phyloP scores from a whole-genome alignment of 768 basidiomycete genomes.

The Leccinellum rugosiceps region DNA sequence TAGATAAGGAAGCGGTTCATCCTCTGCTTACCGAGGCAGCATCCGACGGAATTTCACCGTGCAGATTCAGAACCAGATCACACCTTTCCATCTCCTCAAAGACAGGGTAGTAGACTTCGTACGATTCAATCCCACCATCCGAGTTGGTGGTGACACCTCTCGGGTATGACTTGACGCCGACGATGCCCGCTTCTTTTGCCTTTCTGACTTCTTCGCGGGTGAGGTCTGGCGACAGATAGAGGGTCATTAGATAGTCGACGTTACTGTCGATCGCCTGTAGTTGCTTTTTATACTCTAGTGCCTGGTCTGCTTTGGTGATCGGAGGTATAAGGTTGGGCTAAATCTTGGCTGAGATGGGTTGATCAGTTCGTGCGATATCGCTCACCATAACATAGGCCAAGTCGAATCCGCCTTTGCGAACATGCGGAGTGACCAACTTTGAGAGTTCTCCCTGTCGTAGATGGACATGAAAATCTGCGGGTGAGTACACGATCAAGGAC shows the following conservation, averaged over 20 bases:
- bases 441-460: constrained; percentile 85
- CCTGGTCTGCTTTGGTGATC: constrained; percentile 76
- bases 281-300: constrained; percentile 73
- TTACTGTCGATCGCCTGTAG: constrained; percentile 72
- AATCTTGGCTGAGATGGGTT: constrained; percentile 8
- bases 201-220: constrained; percentile 89
- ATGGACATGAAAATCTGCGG: constrained; percentile 96
- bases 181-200: constrained; percentile 81
- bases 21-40: constrained; percentile 43
- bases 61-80: constrained; percentile 93
- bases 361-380: constrained; percentile 10
- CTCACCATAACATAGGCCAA: constrained; percentile 96
- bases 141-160: constrained; percentile 97
- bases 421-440: constrained; percentile 84
- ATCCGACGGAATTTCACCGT: constrained; percentile 96
- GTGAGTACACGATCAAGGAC: constrained; percentile 40
- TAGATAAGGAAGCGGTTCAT: not conserved
- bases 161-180: constrained; percentile 94
- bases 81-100: constrained; percentile 93
- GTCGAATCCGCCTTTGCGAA: constrained; percentile 82
- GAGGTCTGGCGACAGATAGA: constrained; percentile 90
- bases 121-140: constrained; percentile 93
- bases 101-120: constrained; percentile 88
- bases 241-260: constrained; percentile 90
- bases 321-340: constrained; percentile 94